A percentile compares a stretch with the other conserved stretches of the same genome.
These are phyloP conservation scores for Euphorbia pulcherrima DNA, from an alignment of 345 rosid species.

Conservation along the genomic window DNA sequence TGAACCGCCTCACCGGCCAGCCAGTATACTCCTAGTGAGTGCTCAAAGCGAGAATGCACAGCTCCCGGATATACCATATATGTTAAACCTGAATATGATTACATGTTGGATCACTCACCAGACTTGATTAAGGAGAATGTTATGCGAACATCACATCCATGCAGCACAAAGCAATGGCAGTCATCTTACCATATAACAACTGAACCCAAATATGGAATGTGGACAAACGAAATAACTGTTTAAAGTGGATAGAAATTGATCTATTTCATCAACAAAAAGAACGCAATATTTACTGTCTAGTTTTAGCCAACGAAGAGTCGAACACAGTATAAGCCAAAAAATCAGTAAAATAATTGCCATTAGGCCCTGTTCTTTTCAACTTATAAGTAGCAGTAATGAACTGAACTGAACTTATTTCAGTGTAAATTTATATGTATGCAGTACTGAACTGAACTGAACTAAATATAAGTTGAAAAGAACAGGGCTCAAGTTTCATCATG, in stretches of 20 bases:
- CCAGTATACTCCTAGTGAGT: conserved; percentile 30
- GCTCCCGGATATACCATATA: conserved; percentile 34
- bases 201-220: background rate
- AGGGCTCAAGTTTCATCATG: background rate
- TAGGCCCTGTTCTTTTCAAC: too few relatives aligned
- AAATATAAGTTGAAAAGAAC: too few relatives aligned
- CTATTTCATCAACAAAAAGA: background rate
- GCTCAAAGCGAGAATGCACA: conserved; percentile 37
- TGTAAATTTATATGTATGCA: too few relatives aligned
- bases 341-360: background rate
- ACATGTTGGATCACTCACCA: background rate
- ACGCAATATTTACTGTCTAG: background rate
- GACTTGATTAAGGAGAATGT: background rate
- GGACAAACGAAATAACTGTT: background rate
- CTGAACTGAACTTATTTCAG: too few relatives aligned
- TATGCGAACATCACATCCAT: background rate
- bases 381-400: too few relatives aligned
- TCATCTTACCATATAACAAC: background rate
- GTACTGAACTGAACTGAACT: too few relatives aligned
- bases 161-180: background rate
- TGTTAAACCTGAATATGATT: conserved; percentile 24
- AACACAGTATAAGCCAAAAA: background rate
- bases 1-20: conserved; percentile 28
- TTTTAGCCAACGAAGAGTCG: background rate
- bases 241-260: background rate